Conservation (phyloP, 2,329 filamentous ascomycete genomes). For the Arachnomyces sp. region DNA sequence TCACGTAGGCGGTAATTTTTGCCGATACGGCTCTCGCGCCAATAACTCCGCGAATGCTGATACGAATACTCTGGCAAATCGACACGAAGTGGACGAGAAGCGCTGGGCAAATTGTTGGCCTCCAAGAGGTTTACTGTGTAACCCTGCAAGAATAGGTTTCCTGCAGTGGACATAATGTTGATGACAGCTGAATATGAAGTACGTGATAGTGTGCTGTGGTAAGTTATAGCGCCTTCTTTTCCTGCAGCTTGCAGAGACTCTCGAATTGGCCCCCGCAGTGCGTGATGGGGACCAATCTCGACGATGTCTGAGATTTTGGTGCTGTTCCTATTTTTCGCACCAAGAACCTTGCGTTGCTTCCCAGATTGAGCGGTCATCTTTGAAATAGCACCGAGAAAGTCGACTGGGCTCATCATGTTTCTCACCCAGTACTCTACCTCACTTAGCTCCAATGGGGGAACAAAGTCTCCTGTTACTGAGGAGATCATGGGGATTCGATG, state of each 20-base stretch:
- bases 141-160: neutral
- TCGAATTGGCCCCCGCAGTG: constrained; percentile 14
- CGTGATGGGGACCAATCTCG: constrained; percentile 19
- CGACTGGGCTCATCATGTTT: constrained; percentile 11
- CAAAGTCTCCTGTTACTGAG: neutral
- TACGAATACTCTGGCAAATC: constrained; percentile 11
- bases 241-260: constrained; percentile 9
- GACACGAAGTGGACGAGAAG: no score
- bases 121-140: constrained; percentile 3
- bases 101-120: neutral
- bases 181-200: neutral
- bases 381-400: constrained; percentile 8
- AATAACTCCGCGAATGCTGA: constrained; percentile 9
- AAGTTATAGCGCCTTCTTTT: no score
- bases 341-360: neutral
- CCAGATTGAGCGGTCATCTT: neutral
- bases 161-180: constrained; percentile 5
- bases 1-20: constrained; percentile 11
- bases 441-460: constrained; percentile 10
- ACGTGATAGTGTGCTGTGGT: constrained; percentile 1
- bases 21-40: constrained; percentile 5
- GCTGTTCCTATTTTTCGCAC: neutral
- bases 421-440: constrained; percentile 8
- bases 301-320: constrained; percentile 6
- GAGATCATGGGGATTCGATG: constrained; percentile 9